Evolutionary conservation across 768 basidiomycete genomes (phyloP).

Genomic region (Galerina marginata): DNA sequence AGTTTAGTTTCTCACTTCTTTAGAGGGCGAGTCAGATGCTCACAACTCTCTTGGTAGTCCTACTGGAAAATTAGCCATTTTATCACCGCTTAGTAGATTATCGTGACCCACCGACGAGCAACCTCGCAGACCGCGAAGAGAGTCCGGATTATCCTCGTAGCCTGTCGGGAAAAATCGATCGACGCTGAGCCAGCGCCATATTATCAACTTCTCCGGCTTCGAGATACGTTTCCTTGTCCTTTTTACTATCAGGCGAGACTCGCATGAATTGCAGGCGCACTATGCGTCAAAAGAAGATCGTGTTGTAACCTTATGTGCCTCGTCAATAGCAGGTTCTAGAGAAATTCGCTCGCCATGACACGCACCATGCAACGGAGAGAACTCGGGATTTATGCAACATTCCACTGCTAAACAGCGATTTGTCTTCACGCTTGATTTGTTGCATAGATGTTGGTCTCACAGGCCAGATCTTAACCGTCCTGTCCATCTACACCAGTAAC

Average conservation of each 20-base stretch:
- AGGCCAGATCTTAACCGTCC: constrained; percentile 78
- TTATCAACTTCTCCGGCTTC: constrained; percentile 57
- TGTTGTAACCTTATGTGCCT: constrained; percentile 52
- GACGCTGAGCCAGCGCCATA: constrained; percentile 75
- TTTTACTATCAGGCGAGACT: constrained; percentile 23
- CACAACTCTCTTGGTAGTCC: constrained; percentile 83
- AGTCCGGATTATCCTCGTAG: constrained; percentile 27
- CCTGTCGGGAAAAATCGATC: constrained; percentile 66
- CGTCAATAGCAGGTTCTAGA: neutral
- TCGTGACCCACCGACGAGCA: constrained; percentile 59
- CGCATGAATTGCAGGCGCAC: constrained; percentile 58
- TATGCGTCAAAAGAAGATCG: constrained; percentile 61
- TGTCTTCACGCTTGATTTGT: constrained; percentile 66
- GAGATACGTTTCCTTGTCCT: constrained; percentile 32
- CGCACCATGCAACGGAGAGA: constrained; percentile 67
- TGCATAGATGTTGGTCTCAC: constrained; percentile 45
- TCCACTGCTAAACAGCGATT: constrained; percentile 75
- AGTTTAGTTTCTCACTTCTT: neutral
- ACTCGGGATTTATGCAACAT: constrained; percentile 70
- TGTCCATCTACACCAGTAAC: constrained; percentile 59
- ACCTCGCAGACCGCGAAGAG: constrained; percentile 51
- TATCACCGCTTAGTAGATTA: neutral
- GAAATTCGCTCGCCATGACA: neutral
- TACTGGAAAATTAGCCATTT: constrained; percentile 27
- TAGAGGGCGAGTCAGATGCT: constrained; percentile 25